phyloP scores from a whole-genome alignment of 1,139 yeast species.

The Geotrichum aggregatum region DNA sequence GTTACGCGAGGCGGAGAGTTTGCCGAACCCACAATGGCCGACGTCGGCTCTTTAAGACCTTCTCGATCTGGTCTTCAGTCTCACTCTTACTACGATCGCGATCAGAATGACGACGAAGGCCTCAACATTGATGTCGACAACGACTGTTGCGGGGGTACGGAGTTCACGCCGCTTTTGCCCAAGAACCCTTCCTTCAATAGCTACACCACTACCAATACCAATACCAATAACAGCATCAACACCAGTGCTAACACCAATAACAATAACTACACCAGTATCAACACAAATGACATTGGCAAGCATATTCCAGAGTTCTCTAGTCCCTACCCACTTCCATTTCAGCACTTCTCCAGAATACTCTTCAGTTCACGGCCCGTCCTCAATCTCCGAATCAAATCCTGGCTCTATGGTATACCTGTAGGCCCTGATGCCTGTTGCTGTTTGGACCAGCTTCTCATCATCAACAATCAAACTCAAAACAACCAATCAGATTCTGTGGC shows the following conservation, averaged over 20 bases:
- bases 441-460: slow-evolving; percentile 31
- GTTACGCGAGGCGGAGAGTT: slow-evolving; percentile 28
- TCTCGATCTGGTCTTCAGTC: too few species aligned
- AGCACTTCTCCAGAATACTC: slow-evolving; percentile 28
- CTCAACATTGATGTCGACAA: slow-evolving; percentile 14
- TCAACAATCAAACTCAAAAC: slow-evolving; percentile 39
- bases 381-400: slow-evolving; percentile 38
- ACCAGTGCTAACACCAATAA: too few species aligned
- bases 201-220: too few species aligned
- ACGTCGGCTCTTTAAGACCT: too few species aligned
- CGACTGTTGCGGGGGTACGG: slow-evolving; percentile 16
- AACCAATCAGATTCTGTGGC: too few species aligned
- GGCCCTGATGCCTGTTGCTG: slow-evolving; percentile 39
- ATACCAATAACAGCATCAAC: too few species aligned
- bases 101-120: slow-evolving; percentile 15
- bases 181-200: too few species aligned
- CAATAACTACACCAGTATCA: too few species aligned
- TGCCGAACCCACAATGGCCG: slow-evolving; percentile 1
- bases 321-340: too few species aligned
- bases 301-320: too few species aligned
- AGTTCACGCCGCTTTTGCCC: slow-evolving; percentile 7
- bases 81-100: slow-evolving; percentile 8
- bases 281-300: too few species aligned
- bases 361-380: slow-evolving; percentile 39
- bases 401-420: slow-evolving; percentile 38